These are phyloP conservation scores for Wickerhamomyces sp. DNA, from an alignment of 1,139 yeast genomes.

Conservation along the genomic window DNA sequence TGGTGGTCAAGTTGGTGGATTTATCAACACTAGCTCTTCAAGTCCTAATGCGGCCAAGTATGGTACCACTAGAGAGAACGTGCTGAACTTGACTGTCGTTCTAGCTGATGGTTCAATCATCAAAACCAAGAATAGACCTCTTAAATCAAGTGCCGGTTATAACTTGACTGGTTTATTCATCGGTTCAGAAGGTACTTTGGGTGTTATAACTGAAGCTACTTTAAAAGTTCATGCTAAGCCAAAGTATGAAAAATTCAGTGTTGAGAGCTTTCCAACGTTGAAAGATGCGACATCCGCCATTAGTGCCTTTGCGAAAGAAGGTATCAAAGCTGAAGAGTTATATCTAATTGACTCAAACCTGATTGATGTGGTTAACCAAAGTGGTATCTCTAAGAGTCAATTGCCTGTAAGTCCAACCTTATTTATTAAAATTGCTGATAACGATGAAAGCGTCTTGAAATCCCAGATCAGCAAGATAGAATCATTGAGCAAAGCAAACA, in stretches of 20 bases:
- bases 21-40: slow-evolving; percentile 66
- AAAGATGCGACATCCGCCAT: slow-evolving; percentile 62
- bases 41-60: slow-evolving; percentile 71
- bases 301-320: slow-evolving; percentile 47
- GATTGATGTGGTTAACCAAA: slow-evolving; percentile 56
- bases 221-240: slow-evolving; percentile 61
- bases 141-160: slow-evolving; percentile 73
- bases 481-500: slow-evolving; percentile 44
- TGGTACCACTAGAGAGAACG: slow-evolving; percentile 74
- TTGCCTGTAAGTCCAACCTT: slow-evolving; percentile 75
- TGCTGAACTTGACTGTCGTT: slow-evolving; percentile 61
- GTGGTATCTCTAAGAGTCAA: slow-evolving; percentile 49
- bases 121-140: slow-evolving; percentile 64
- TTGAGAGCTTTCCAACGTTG: slow-evolving; percentile 52
- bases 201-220: slow-evolving; percentile 68
- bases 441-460: slow-evolving; percentile 42
- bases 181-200: slow-evolving; percentile 73
- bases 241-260: slow-evolving; percentile 53
- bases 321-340: slow-evolving; percentile 60
- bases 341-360: slow-evolving; percentile 52
- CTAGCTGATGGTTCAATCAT: slow-evolving; percentile 71
- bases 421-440: slow-evolving; percentile 71
- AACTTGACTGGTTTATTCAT: slow-evolving; percentile 57
- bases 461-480: slow-evolving; percentile 51
- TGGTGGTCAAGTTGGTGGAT: slow-evolving; percentile 65